Conservation (phyloP, 495 filamentous ascomycete species). For the Thermochaetoides thermophila region DNA sequence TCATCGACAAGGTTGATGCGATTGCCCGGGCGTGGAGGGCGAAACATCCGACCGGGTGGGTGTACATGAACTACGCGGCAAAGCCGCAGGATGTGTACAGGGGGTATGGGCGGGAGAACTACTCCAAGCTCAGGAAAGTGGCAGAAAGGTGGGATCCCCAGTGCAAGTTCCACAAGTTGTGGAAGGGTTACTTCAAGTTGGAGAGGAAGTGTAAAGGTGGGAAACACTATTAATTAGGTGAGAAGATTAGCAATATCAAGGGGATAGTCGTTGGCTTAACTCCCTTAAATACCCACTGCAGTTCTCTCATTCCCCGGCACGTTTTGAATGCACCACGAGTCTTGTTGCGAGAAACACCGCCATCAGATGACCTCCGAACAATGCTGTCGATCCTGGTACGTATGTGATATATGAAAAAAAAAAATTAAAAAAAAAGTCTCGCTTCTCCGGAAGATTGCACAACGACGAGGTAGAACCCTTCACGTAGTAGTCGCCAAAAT, state of each 20-base stretch:
- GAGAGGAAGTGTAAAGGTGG: neutral
- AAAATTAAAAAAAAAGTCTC: neutral
- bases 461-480: neutral
- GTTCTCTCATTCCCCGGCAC: too few species aligned
- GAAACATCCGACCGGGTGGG: slow-evolving; percentile 31
- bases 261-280: too few species aligned
- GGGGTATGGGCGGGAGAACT: slow-evolving; percentile 28
- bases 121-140: slow-evolving; percentile 16
- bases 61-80: slow-evolving; percentile 41
- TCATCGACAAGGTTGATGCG: slow-evolving; percentile 19
- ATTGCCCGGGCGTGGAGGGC: slow-evolving; percentile 25
- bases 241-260: too few species aligned
- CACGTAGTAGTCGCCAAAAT: slow-evolving; percentile 13
- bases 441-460: neutral
- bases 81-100: slow-evolving; percentile 27
- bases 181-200: slow-evolving; percentile 27
- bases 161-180: slow-evolving; percentile 26
- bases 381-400: too few species aligned
- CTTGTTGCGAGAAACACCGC: too few species aligned
- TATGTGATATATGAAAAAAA: too few species aligned
- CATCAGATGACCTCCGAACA: too few species aligned
- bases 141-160: slow-evolving; percentile 31
- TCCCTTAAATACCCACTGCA: too few species aligned
- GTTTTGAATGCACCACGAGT: too few species aligned
- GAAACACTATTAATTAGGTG: too few species aligned